A percentile compares a stretch with the other conserved stretches of the same genome.
Conservation (phyloP, 306 rosid species). For the Acmispon strigosus region DNA sequence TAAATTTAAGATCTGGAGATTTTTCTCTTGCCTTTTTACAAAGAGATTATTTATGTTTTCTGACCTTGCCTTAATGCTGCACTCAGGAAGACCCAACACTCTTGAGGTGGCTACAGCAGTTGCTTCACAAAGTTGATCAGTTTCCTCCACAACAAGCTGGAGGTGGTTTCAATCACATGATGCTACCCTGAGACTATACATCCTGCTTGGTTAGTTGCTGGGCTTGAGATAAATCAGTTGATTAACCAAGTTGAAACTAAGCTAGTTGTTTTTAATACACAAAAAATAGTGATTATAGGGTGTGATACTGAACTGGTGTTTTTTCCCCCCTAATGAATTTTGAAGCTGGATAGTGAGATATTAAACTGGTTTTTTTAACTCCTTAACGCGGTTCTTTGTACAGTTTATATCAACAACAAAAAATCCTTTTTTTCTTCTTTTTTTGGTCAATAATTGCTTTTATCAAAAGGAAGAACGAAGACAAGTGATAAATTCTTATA, state of each 20-base stretch:
- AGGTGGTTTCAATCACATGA: slow-evolving; percentile 53
- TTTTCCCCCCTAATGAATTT: too few relatives aligned
- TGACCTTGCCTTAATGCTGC: not conserved
- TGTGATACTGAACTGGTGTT: too few relatives aligned
- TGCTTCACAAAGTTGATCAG: slow-evolving; percentile 56
- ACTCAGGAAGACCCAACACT: slow-evolving; percentile 54
- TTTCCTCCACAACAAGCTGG: slow-evolving; percentile 44
- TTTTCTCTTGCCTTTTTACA: too few relatives aligned
- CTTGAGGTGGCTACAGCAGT: slow-evolving; percentile 48
- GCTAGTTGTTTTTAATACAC: too few relatives aligned
- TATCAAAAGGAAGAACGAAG: too few relatives aligned
- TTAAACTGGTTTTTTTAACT: not conserved
- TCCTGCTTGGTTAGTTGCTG: slow-evolving; percentile 1
- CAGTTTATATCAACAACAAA: too few relatives aligned
- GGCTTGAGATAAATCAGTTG: not conserved
- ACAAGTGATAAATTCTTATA: too few relatives aligned
- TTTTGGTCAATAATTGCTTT: too few relatives aligned
- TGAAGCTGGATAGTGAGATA: not conserved
- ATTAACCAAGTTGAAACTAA: too few relatives aligned
- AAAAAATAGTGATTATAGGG: too few relatives aligned
- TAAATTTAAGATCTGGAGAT: too few relatives aligned
- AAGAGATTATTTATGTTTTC: not conserved
- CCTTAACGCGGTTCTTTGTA: not conserved
- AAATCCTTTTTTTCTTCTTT: too few relatives aligned
- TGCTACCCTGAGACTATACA: slow-evolving; percentile 18